Conservation (phyloP, 331 rosid species). For the Arachis monticola region DNA sequence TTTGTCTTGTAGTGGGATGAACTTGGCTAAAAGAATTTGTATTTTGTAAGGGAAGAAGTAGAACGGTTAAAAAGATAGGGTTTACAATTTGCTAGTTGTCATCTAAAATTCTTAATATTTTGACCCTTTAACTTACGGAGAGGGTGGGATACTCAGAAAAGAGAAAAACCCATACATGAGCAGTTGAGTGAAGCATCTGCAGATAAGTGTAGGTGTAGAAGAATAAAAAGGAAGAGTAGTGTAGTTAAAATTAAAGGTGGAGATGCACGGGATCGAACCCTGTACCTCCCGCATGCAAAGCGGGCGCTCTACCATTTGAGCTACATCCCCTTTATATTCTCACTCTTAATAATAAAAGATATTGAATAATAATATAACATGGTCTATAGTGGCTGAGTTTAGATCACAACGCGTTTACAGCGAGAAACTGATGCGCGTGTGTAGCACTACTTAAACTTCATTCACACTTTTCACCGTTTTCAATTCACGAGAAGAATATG, state of each 20-base stretch:
- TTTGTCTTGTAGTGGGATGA: too few relatives aligned
- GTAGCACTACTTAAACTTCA: neutral
- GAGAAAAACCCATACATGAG: too few relatives aligned
- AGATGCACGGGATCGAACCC: slow-evolving; percentile 89
- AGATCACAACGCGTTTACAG: neutral
- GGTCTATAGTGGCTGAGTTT: neutral
- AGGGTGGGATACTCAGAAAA: too few relatives aligned
- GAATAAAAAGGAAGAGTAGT: too few relatives aligned
- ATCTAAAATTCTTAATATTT: too few relatives aligned
- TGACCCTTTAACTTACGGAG: too few relatives aligned
- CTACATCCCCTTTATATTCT: slow-evolving; percentile 56
- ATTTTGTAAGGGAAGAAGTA: too few relatives aligned
- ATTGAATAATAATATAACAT: neutral
- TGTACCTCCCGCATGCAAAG: slow-evolving; percentile 85
- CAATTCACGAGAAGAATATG: neutral
- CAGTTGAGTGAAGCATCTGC: too few relatives aligned
- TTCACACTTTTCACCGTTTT: neutral
- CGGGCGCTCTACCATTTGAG: slow-evolving; percentile 81
- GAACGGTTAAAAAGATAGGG: too few relatives aligned
- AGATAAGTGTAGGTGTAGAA: too few relatives aligned
- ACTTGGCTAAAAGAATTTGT: too few relatives aligned
- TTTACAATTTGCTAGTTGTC: too few relatives aligned
- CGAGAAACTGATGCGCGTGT: neutral
- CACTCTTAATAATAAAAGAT: neutral
- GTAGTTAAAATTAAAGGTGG: slow-evolving; percentile 31